A percentile compares a stretch with the other conserved stretches of the same genome.
phyloP scores from a whole-genome alignment of 148 eudicot genomes.

The Camellia sinensis region DNA sequence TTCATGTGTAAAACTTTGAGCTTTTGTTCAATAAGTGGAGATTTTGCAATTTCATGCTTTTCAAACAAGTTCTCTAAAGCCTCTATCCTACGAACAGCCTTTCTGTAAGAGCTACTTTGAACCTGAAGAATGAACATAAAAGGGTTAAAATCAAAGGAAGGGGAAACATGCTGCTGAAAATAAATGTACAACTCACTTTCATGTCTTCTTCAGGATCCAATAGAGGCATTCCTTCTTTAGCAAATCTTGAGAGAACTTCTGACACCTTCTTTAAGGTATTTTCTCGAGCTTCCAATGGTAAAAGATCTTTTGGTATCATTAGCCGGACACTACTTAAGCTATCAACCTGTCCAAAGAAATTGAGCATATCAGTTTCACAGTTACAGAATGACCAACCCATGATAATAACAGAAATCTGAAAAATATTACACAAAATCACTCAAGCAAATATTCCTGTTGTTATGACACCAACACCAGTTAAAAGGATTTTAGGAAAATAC shows the following conservation, averaged over 20 bases:
- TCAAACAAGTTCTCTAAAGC: constrained; percentile 77
- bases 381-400: constrained; percentile 1
- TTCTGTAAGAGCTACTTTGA: constrained; percentile 72
- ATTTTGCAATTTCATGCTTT: constrained; percentile 84
- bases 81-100: constrained; percentile 84
- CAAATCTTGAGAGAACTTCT: constrained; percentile 75
- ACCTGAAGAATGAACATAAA: constrained; percentile 45
- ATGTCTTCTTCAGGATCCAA: constrained; percentile 97
- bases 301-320: constrained; percentile 79
- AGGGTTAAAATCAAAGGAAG: constrained; percentile 5
- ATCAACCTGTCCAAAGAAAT: constrained; percentile 48
- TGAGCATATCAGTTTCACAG: neutral
- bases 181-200: constrained; percentile 47
- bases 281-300: constrained; percentile 79
- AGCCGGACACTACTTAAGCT: constrained; percentile 70
- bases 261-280: constrained; percentile 86
- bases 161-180: constrained; percentile 1
- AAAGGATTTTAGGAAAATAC: neutral
- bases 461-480: neutral
- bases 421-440: neutral
- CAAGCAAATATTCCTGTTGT: neutral
- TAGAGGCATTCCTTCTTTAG: constrained; percentile 79
- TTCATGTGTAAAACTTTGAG: constrained; percentile 67
- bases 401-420: neutral
- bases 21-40: constrained; percentile 80